These are phyloP conservation scores for Aspergillus coremiiformis DNA, from an alignment of 495 filamentous ascomycete species.

Conservation along the genomic window DNA sequence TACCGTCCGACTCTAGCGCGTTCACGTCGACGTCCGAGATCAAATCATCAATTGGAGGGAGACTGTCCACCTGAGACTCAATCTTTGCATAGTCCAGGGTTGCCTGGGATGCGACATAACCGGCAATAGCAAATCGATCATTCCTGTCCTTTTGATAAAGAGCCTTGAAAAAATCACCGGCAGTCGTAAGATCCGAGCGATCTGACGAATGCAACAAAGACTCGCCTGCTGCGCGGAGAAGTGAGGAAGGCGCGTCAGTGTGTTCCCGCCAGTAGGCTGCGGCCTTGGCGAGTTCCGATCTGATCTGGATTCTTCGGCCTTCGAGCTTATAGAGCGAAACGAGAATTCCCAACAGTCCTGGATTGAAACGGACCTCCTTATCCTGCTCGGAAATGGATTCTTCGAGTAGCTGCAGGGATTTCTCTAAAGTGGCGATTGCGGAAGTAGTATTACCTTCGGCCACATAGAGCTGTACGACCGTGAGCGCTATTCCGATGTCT, in stretches of 20 bases:
- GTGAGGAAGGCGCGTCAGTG: slow-evolving; percentile 43
- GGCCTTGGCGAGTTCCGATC: slow-evolving; percentile 67
- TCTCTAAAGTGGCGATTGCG: slow-evolving; percentile 68
- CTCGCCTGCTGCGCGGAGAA: slow-evolving; percentile 72
- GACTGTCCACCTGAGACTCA: slow-evolving; percentile 49
- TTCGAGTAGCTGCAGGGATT: slow-evolving; percentile 67
- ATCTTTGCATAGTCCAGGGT: slow-evolving; percentile 55
- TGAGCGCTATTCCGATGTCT: slow-evolving; percentile 78
- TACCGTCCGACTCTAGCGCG: slow-evolving; percentile 68
- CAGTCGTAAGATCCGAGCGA: slow-evolving; percentile 54
- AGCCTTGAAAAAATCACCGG: slow-evolving; percentile 65
- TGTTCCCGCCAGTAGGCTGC: slow-evolving; percentile 69
- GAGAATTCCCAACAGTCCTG: slow-evolving; percentile 76
- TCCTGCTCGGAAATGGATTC: slow-evolving; percentile 53
- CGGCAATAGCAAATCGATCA: slow-evolving; percentile 64
- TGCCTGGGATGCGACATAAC: slow-evolving; percentile 77
- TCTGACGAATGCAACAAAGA: slow-evolving; percentile 70
- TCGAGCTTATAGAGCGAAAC: slow-evolving; percentile 75
- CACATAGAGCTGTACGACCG: slow-evolving; percentile 78
- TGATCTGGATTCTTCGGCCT: slow-evolving; percentile 66
- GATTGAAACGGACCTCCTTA: slow-evolving; percentile 67
- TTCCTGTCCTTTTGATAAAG: slow-evolving; percentile 54
- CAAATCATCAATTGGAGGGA: slow-evolving; percentile 61
- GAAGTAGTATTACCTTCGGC: slow-evolving; percentile 64
- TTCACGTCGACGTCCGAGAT: slow-evolving; percentile 59